Percentiles rank a stretch among this genome's conserved stretches.
Conservation (phyloP, 768 basidiomycete genomes). For the Suillus decipiens region DNA sequence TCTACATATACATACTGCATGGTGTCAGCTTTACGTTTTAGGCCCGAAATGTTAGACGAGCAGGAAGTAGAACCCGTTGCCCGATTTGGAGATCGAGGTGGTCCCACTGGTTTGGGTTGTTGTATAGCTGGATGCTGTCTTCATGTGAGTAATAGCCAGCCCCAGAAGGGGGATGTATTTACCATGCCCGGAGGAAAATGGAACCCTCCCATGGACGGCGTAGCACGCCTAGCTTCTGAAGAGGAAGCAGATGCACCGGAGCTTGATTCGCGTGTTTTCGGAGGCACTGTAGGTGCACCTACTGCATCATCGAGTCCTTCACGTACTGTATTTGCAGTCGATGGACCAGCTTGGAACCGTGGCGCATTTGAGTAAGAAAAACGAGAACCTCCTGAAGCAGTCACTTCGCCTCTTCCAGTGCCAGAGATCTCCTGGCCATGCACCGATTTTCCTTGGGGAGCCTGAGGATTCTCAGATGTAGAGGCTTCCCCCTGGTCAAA, state of each 20-base stretch:
- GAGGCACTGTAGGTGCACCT: not conserved
- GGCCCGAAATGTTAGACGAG: conserved; percentile 14
- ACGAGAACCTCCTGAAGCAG: not conserved
- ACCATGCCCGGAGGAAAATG: conserved; percentile 51
- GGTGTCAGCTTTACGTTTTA: conserved; percentile 37
- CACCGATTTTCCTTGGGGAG: not conserved
- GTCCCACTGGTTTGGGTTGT: conserved; percentile 10
- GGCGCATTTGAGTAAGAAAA: not conserved
- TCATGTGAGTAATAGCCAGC: not conserved
- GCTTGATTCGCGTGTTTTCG: not conserved
- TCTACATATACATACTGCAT: conserved; percentile 34
- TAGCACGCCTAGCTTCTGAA: conserved; percentile 25
- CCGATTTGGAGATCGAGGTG: conserved; percentile 15
- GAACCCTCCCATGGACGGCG: conserved; percentile 50
- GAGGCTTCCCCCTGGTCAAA: not conserved
- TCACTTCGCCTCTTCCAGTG: not conserved
- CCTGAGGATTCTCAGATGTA: not conserved
- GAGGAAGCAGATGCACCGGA: not conserved
- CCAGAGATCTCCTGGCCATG: not conserved
- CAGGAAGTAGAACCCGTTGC: conserved; percentile 10
- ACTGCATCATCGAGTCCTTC: not conserved
- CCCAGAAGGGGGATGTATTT: conserved; percentile 16
- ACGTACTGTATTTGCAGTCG: not conserved
- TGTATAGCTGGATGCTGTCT: conserved; percentile 18
- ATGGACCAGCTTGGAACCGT: not conserved